phyloP scores from a whole-genome alignment of 352 stramenopile species.

The Halophytophthora batemanensis region DNA sequence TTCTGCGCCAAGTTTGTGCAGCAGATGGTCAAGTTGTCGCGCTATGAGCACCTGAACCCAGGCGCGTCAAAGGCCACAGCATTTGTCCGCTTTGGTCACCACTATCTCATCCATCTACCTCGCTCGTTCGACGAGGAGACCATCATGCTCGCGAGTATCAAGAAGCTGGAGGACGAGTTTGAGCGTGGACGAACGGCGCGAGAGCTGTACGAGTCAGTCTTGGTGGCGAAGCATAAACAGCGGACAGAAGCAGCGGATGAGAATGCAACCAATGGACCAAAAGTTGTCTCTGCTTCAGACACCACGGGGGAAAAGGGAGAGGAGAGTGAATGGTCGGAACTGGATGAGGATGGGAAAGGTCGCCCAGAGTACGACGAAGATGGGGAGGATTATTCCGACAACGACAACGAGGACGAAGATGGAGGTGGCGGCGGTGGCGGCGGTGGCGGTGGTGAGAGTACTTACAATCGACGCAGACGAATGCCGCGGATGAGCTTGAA shows the following conservation, averaged over 20 bases:
- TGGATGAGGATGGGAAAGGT: background rate
- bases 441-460: background rate
- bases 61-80: constrained; percentile 47
- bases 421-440: constrained; percentile 3
- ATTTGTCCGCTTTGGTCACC: constrained; percentile 72
- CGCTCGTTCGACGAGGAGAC: constrained; percentile 77
- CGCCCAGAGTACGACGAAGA: constrained; percentile 17
- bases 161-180: constrained; percentile 76
- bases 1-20: constrained; percentile 74
- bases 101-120: constrained; percentile 78
- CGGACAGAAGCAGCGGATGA: constrained; percentile 13
- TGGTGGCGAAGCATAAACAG: constrained; percentile 51
- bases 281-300: background rate
- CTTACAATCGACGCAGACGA: constrained; percentile 3
- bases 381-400: constrained; percentile 12
- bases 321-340: background rate
- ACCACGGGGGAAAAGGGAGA: constrained; percentile 3
- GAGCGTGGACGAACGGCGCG: constrained; percentile 66
- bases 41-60: constrained; percentile 61
- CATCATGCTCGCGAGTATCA: constrained; percentile 64
- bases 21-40: constrained; percentile 76
- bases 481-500: constrained; percentile 28
- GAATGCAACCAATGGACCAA: background rate
- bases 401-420: background rate
- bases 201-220: constrained; percentile 71